These are phyloP conservation scores for Verticillium alfalfae DNA, from an alignment of 2,329 filamentous ascomycete genomes.

Conservation along the genomic window DNA sequence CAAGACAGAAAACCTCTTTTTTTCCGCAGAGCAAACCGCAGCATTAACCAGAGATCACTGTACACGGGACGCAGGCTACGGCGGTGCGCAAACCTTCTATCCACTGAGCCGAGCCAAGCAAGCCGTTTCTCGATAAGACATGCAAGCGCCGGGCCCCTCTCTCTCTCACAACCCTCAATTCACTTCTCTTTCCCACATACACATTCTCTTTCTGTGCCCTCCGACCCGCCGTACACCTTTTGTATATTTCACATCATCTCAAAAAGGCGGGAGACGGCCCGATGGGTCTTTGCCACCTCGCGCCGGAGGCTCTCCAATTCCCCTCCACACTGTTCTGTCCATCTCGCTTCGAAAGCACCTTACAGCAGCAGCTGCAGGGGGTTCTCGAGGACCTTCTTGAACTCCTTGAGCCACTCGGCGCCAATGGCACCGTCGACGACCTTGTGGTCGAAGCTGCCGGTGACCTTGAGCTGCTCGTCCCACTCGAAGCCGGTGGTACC, in stretches of 20 bases:
- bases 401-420: conserved; percentile 91
- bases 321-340: neutral
- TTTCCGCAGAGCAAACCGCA: conserved; percentile 22
- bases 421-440: conserved; percentile 95
- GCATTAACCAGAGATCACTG: conserved; percentile 36
- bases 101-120: conserved; percentile 6
- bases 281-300: conserved; percentile 6
- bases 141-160: neutral
- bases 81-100: conserved; percentile 16
- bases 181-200: conserved; percentile 1
- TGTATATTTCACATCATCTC: neutral
- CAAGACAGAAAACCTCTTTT: conserved; percentile 18
- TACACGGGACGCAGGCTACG: conserved; percentile 26
- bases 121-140: neutral
- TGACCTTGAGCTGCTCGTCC: conserved; percentile 96
- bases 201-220: conserved; percentile 7
- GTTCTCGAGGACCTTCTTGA: conserved; percentile 98
- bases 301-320: conserved; percentile 1
- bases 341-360: conserved; percentile 13
- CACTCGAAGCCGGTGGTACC: conserved; percentile 71
- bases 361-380: conserved; percentile 91
- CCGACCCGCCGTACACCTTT: conserved; percentile 2
- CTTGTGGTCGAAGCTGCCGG: conserved; percentile 97
- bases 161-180: conserved; percentile 4
- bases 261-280: conserved; percentile 3